These are phyloP conservation scores for Phytomonas sp. DNA, from an alignment of 208 protist genomes.

Conservation along the genomic window DNA sequence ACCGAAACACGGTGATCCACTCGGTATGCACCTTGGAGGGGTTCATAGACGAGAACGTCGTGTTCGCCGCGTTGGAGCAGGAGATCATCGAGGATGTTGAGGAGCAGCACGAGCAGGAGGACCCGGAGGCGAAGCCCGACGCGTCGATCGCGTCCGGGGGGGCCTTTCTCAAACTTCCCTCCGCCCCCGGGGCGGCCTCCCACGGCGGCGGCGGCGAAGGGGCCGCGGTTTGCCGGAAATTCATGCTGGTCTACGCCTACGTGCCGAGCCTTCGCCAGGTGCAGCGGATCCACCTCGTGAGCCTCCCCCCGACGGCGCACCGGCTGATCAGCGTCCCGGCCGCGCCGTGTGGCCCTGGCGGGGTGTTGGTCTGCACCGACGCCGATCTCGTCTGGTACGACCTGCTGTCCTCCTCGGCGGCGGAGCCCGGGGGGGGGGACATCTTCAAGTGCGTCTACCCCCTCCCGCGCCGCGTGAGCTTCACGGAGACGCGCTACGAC, in stretches of 20 bases:
- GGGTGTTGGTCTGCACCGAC: conserved; percentile 95
- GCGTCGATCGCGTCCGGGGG: not conserved
- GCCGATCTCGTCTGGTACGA: conserved; percentile 93
- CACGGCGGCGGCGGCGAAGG: conserved; percentile 7
- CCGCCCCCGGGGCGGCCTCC: not conserved
- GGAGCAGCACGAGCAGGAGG: not conserved
- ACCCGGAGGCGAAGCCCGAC: not conserved
- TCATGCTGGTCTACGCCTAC: conserved; percentile 96
- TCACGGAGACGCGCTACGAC: conserved; percentile 66
- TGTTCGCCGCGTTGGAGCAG: conserved; percentile 72
- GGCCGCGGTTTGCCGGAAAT: conserved; percentile 46
- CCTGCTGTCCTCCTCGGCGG: conserved; percentile 22
- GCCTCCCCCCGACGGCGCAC: conserved; percentile 88
- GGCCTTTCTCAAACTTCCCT: not conserved
- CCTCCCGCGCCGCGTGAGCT: conserved; percentile 75
- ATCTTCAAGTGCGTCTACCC: conserved; percentile 74
- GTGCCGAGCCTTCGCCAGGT: conserved; percentile 98
- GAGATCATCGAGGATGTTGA: conserved; percentile 46
- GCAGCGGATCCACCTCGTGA: conserved; percentile 91
- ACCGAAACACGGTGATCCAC: conserved; percentile 67
- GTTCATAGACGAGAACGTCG: conserved; percentile 34
- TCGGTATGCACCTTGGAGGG: conserved; percentile 64
- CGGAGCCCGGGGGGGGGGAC: conserved; percentile 7
- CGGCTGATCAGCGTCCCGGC: conserved; percentile 86
- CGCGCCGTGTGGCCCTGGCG: conserved; percentile 88